These are phyloP conservation scores for Podaxis rugospora DNA, from an alignment of 768 basidiomycete species.

Conservation along the genomic window DNA sequence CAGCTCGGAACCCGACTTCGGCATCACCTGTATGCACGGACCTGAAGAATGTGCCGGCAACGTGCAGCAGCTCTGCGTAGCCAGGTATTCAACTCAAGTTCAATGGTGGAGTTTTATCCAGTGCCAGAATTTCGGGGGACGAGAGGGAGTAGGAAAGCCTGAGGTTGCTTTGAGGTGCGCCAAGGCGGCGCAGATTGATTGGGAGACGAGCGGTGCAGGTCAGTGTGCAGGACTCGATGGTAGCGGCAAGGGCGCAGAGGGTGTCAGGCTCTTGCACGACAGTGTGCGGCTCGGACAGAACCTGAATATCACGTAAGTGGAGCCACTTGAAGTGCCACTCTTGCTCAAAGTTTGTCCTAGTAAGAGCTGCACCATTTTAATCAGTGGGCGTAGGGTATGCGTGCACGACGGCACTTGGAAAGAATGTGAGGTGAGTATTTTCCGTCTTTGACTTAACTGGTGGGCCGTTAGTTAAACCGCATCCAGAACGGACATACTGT, in stretches of 20 bases:
- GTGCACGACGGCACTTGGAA: conserved; percentile 78
- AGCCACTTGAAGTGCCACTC: neutral
- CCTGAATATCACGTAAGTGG: conserved; percentile 52
- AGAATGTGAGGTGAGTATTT: conserved; percentile 58
- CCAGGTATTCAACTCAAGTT: conserved; percentile 48
- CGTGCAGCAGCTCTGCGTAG: conserved; percentile 82
- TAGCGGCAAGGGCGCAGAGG: conserved; percentile 59
- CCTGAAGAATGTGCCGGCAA: conserved; percentile 81
- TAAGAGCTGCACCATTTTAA: conserved; percentile 85
- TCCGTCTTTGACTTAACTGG: neutral
- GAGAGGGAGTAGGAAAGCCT: conserved; percentile 58
- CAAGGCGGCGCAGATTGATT: conserved; percentile 56
- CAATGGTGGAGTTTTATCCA: conserved; percentile 82
- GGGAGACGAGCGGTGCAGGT: conserved; percentile 55
- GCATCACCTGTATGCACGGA: conserved; percentile 82
- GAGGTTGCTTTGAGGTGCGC: conserved; percentile 68
- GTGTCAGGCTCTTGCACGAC: conserved; percentile 55
- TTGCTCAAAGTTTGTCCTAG: conserved; percentile 25
- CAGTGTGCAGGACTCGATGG: conserved; percentile 60
- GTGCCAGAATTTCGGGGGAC: conserved; percentile 72
- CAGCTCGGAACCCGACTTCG: conserved; percentile 62
- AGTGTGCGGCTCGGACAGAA: conserved; percentile 44
- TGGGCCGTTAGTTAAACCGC: neutral
- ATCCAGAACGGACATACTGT: conserved; percentile 67
- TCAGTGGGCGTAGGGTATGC: conserved; percentile 65